Evolutionary conservation across 208 protist genomes (phyloP).

Genomic region (Crithidia mellificae): DNA sequence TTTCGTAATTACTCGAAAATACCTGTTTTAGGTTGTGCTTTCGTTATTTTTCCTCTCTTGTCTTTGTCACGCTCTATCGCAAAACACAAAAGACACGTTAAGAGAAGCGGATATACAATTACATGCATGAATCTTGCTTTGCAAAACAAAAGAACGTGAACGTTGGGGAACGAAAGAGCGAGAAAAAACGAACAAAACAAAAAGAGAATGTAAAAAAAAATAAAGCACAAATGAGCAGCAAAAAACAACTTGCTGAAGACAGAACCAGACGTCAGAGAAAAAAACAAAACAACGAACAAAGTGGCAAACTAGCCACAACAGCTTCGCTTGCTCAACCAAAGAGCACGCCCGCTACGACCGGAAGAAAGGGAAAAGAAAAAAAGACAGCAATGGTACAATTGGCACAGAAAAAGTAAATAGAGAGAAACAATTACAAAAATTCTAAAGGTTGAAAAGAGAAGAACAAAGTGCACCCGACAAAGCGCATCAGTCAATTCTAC

Average conservation of each 20-base stretch:
- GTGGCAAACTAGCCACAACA: not conserved
- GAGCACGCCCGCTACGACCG: not conserved
- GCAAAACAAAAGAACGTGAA: not conserved
- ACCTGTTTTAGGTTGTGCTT: not conserved
- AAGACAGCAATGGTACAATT: conserved; percentile 17
- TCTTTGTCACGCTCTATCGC: not conserved
- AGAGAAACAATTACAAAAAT: not conserved
- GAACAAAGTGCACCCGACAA: too few species aligned
- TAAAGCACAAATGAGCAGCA: conserved; percentile 6
- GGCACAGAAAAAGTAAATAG: conserved; percentile 10
- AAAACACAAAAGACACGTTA: not conserved
- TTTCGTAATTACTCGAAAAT: not conserved
- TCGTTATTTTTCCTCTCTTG: not conserved
- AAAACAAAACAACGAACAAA: conserved; percentile 6
- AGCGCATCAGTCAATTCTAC: not conserved
- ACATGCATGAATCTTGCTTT: not conserved
- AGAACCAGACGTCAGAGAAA: conserved; percentile 2
- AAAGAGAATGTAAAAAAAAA: conserved; percentile 10
- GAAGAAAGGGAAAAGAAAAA: not conserved
- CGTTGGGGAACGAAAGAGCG: not conserved
- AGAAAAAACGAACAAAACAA: conserved; percentile 12
- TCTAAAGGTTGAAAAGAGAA: too few species aligned
- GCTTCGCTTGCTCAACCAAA: not conserved
- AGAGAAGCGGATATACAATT: not conserved
- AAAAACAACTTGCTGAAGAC: conserved; percentile 3